Conservation (phyloP, 495 filamentous ascomycete species). For the Neurospora tetraspora region DNA sequence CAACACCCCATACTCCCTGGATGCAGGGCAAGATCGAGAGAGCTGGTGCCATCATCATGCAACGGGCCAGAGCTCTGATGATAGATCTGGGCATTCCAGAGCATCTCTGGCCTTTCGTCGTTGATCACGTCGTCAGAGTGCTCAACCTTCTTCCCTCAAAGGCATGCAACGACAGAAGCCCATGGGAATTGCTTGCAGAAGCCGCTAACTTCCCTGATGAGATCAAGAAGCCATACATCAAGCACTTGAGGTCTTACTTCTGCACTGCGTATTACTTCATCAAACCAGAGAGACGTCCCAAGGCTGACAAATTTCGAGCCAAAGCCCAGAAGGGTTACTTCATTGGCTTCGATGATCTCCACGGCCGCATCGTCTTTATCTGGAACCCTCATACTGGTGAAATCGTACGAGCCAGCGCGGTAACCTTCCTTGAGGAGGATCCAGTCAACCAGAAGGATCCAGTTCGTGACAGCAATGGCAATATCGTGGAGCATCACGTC, state of each 20-base stretch:
- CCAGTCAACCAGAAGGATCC: neutral
- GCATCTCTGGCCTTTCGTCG: neutral
- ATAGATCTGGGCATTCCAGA: neutral
- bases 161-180: neutral
- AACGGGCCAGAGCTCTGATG: neutral
- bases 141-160: neutral
- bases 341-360: neutral
- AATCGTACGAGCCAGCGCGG: neutral
- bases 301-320: too few species aligned
- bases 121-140: neutral
- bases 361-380: neutral
- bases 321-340: neutral
- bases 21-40: neutral
- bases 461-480: neutral
- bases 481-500: neutral
- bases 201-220: neutral
- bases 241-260: neutral
- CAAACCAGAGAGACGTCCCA: neutral
- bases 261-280: neutral
- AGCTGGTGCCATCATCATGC: neutral
- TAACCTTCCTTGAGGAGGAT: neutral
- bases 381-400: neutral
- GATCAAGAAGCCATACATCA: neutral
- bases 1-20: neutral
- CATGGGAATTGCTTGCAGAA: neutral